These are phyloP conservation scores for Hebeloma cylindrosporum DNA, from an alignment of 768 basidiomycete genomes.

Conservation along the genomic window DNA sequence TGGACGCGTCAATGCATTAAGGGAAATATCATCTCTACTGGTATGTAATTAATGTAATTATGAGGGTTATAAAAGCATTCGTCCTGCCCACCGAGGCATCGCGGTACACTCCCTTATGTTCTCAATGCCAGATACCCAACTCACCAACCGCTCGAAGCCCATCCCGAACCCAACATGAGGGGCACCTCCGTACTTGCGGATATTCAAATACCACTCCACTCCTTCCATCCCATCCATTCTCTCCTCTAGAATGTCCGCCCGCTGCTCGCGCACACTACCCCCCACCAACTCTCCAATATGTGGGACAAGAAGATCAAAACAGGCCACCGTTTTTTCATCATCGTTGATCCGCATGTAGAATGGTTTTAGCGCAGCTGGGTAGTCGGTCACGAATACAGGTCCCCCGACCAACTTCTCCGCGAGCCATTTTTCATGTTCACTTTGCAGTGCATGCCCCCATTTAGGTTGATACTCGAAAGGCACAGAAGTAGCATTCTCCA, in stretches of 20 bases:
- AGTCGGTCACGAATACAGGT: slow-evolving; percentile 91
- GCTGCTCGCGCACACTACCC: slow-evolving; percentile 87
- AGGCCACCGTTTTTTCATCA: slow-evolving; percentile 58
- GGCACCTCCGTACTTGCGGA: slow-evolving; percentile 81
- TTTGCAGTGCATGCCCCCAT: slow-evolving; percentile 76
- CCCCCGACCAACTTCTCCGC: slow-evolving; percentile 65
- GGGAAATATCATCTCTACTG: not conserved
- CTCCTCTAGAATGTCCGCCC: slow-evolving; percentile 48
- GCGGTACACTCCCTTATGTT: slow-evolving; percentile 93
- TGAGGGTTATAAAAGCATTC: slow-evolving; percentile 66
- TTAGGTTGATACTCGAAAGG: slow-evolving; percentile 56
- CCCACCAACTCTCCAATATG: slow-evolving; percentile 87
- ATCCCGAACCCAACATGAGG: slow-evolving; percentile 96
- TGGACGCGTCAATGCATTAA: no score
- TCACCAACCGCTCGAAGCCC: slow-evolving; percentile 90
- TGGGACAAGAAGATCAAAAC: slow-evolving; percentile 93
- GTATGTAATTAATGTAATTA: not conserved
- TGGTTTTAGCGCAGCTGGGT: slow-evolving; percentile 81
- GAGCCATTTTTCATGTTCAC: slow-evolving; percentile 93
- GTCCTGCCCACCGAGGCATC: slow-evolving; percentile 87
- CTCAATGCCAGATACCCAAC: slow-evolving; percentile 83
- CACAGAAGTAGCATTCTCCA: slow-evolving; percentile 32
- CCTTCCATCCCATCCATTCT: slow-evolving; percentile 46
- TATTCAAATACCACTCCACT: slow-evolving; percentile 76
- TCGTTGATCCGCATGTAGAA: slow-evolving; percentile 90